Evolutionary conservation across 2,329 filamentous ascomycete genomes (phyloP), one percentile per base, ranked within the genome.

Genomic region (Pseudocercospora crystallina): DNA sequence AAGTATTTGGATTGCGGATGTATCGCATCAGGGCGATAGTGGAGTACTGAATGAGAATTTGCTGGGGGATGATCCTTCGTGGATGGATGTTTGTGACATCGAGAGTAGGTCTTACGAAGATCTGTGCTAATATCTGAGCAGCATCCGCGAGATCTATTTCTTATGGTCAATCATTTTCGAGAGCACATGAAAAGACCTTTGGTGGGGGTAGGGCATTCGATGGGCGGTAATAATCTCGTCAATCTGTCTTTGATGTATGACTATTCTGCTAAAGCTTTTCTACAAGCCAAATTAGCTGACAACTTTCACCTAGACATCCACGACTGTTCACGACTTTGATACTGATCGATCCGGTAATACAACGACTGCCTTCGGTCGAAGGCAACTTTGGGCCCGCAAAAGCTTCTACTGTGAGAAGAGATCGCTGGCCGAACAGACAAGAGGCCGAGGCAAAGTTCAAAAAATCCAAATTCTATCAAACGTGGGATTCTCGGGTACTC

Each of bases 141-240:
- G 71, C 84, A 91, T 67, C 74, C 87, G 40, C 83, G 90, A 42
- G 91, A 96, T 68, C 80, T 95, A 4, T 77, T 91, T 9, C 83
- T 90, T 65, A 79, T 95, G 69, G 80, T 91, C 73, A 95, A 95
- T 70, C 76, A 80, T 40, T 90, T 95, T 71, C 87, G 89, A 39
- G 74, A 79, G 10, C 75, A 86, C 55, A 89, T 91, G 80, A 85
- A 87, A 5, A 84, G 85, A 0, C 91, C 91, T 2, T 76, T 96
- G 15, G 71, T 95, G 55, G 90, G 87, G 47, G 70, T 96, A 31
- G 90, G 89, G 12, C 91, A 96, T 71, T 94, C 88, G 59, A 89
- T 94, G 74, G 91, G 91, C 60, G 89, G 79, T 56, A 82, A 80
- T 63, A 80, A 85, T 49, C 76, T 95, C 66, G 76, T 80, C 39